Percentiles rank a stretch among this genome's conserved stretches.
Conservation (phyloP, 1,284 basidiomycete genomes). For the Tilletiaria anomala region DNA sequence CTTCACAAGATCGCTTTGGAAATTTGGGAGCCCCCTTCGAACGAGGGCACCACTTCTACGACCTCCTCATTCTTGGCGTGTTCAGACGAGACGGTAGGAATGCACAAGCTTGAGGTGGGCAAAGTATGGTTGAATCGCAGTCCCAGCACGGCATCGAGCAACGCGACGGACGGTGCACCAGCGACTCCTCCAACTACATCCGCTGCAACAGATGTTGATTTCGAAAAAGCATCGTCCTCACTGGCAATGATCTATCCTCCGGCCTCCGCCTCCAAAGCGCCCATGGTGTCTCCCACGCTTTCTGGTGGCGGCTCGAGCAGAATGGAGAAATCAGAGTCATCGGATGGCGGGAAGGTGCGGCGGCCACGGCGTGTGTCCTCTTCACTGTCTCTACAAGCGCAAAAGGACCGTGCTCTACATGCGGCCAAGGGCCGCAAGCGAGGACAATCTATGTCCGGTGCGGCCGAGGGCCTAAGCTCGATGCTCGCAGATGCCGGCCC, state of each 20-base stretch:
- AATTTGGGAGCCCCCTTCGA: conserved; percentile 16
- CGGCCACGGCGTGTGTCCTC: conserved; percentile 28
- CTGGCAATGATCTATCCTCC: conserved; percentile 2
- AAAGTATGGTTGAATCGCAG: too few species aligned
- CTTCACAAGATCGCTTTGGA: conserved; percentile 52
- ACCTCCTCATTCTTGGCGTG: conserved; percentile 5
- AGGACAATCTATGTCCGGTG: too few species aligned
- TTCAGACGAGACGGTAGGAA: conserved; percentile 22
- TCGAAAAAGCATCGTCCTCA: conserved; percentile 10
- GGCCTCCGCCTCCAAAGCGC: background rate
- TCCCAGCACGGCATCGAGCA: conserved; percentile 7
- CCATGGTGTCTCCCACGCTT: conserved; percentile 9
- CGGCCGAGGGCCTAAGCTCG: too few species aligned
- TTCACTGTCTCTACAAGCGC: too few species aligned
- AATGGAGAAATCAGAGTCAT: conserved; percentile 10
- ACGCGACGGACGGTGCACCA: background rate
- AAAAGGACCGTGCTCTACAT: too few species aligned
- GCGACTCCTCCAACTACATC: background rate
- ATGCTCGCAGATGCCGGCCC: too few species aligned
- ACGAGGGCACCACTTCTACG: conserved; percentile 1
- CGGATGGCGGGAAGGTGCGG: conserved; percentile 34
- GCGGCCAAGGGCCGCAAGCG: too few species aligned
- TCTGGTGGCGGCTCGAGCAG: background rate
- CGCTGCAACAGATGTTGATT: background rate
- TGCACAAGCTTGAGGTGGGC: conserved; percentile 22